Evolutionary conservation across 768 basidiomycete genomes (phyloP).

Genomic region (Hirschioporus abietinus): DNA sequence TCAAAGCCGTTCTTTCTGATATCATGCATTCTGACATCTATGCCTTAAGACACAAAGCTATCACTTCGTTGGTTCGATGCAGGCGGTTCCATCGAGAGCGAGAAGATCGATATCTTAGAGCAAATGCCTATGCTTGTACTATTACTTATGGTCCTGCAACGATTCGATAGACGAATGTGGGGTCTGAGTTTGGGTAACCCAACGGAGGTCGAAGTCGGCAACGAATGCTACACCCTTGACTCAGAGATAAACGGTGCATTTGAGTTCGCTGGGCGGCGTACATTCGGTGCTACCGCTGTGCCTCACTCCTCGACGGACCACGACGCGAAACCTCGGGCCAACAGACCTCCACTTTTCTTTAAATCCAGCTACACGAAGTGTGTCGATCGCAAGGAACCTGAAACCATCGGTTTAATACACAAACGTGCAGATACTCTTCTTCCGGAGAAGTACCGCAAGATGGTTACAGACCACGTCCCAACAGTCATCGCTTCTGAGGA

Average conservation of each 20-base stretch:
- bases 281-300: not conserved
- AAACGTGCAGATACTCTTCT: not conserved
- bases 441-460: not conserved
- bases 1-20: not conserved
- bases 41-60: not conserved
- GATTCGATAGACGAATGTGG: constrained; percentile 12
- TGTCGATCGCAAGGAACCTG: not conserved
- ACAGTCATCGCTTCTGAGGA: not conserved
- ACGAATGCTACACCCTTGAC: not conserved
- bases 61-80: constrained; percentile 22
- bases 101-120: constrained; percentile 20
- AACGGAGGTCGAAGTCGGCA: not conserved
- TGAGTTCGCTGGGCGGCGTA: not conserved
- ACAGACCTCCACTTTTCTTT: not conserved
- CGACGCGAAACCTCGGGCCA: not conserved
- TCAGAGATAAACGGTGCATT: not conserved
- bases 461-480: not conserved
- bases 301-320: not conserved
- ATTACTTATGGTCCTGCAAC: constrained; percentile 19
- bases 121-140: constrained; percentile 23
- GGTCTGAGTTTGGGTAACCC: not conserved
- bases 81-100: constrained; percentile 21
- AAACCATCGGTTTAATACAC: not conserved
- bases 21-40: not conserved
- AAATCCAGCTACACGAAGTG: not conserved